Base-by-base conservation (phyloP, 768 basidiomycete genomes). In the Phanerochaete sordida region DNA sequence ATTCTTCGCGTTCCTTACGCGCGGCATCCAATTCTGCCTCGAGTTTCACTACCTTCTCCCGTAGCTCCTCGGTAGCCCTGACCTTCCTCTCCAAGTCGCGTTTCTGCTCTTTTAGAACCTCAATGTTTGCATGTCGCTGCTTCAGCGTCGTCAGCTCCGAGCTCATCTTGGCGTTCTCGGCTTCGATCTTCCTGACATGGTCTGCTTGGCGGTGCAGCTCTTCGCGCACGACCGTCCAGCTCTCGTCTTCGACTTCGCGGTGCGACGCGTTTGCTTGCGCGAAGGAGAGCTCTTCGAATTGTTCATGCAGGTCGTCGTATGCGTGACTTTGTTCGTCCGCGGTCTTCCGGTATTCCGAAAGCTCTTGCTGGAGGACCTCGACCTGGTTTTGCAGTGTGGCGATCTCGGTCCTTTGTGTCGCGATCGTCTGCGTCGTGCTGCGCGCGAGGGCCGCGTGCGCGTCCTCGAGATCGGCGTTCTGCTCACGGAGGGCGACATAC, bases 81-180 rank as follows among this genome's bases (percentile, higher is more conserved):
- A 85, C 72, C 64, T 81, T 86, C 16, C 74, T 70, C 67, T 90
- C 83, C 46, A 93, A 70, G 0, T 78, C 77, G 5, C 84, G 77
- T 62, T 91, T 91, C 72, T 93, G 88, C 68, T 93, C 91, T 31
- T 81, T 76, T 35, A 93, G 68, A 2, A 93, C 85, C 60, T 90
- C 89, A 2, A 89, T 73, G 63, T 82, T 86, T 7, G 77, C 72
- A n/a, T 85, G 76, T 0, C 81, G 76, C 61, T 84, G 84, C 33
- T 82, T 77, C 16, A 90, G 76, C 12, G 76, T 63, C 6, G 70
- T 70, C 16, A 91, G 65, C 64, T 93, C 88, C 0, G 77, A 67
- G 2, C 69, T 77, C 56, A 90, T 71, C 16, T 33, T 52, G 9
- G 50, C 50, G 61, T 91, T 91, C 2, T 76, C 76, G 6, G 75